phyloP scores from a whole-genome alignment of 2,329 filamentous ascomycete genomes.

The Sclerotinia subarctica region DNA sequence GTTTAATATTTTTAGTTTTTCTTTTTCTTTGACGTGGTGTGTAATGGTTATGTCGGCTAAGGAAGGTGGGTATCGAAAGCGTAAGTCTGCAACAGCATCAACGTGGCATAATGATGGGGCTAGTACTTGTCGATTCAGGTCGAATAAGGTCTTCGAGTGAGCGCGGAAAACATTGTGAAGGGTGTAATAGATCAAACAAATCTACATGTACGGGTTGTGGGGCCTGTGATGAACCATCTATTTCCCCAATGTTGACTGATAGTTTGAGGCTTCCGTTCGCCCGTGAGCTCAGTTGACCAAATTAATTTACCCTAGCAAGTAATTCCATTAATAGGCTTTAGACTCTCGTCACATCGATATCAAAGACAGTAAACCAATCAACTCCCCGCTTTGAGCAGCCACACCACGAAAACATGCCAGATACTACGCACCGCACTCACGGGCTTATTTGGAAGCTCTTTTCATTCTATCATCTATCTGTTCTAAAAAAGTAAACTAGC shows the following conservation, averaged over 20 bases:
- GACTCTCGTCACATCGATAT: neutral
- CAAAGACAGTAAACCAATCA: rapidly evolving
- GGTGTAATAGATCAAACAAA: neutral
- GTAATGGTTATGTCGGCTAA: neutral
- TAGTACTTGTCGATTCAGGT: neutral
- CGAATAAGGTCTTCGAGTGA: neutral
- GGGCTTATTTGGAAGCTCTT: neutral
- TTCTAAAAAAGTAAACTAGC: neutral
- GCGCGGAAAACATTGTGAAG: neutral
- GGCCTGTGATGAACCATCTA: too few species aligned
- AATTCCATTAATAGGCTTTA: neutral
- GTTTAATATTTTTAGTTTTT: rapidly evolving
- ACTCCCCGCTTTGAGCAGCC: neutral
- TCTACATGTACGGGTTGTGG: too few species aligned
- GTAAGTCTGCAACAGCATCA: neutral
- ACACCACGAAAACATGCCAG: neutral
- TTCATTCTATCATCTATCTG: neutral
- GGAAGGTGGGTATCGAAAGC: neutral
- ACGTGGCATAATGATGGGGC: neutral
- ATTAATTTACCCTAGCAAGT: neutral
- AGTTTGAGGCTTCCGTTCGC: neutral
- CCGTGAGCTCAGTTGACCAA: neutral
- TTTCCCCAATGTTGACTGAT: neutral
- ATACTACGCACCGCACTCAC: constrained; percentile 11
- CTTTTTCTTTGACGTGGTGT: too few species aligned